Evolutionary conservation across 176 grass and related monocot genomes (phyloP), one percentile per base, ranked within the genome.

Genomic region (Oryza australiensis): DNA sequence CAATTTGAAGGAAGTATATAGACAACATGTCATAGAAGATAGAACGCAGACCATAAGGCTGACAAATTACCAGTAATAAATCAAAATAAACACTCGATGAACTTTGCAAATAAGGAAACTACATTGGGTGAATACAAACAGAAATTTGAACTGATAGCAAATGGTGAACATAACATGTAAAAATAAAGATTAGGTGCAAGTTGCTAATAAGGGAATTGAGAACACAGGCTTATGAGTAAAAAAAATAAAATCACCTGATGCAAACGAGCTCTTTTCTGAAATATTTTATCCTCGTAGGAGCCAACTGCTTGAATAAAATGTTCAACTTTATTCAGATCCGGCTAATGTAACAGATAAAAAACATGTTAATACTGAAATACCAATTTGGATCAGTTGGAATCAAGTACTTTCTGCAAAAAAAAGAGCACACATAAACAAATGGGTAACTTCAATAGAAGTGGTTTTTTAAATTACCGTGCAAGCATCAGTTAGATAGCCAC

Each of bases 221-320:
- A 12, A 73, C n/a, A n/a, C n/a, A n/a, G 76, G 26, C 32, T 45
- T 42, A 38, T 45, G 32, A n/a, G 5, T 78, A 26, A 87, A 63
- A 46, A 68, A 79, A 33, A 6, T 8, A 55, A 75, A 78, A 72
- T 69, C 55, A 99, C 96, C 91, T 99, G 89, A 85, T 99, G 93
- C 65, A 94, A 68, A 13, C 87, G 91, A 77, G 89, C 85, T 80
- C 96, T 99, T 91, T 99, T 99, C 87, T 94, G 91, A 87, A 99
- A 99, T 87, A 99, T 95, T 72, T 66, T 91, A 84, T 95, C 96
- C 84, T 99, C 96, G 41, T 88, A 95, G 12, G 89, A 87, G 57
- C 96, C 96, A 49, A 95, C 85, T 84, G 93, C 93, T 83, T 99
- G 96, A 91, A 99, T 99, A 75, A 99, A 99, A 85, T 99, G 91